Base-by-base conservation (phyloP, 2,329 filamentous ascomycete species). In the Aspergillus calidoustus region DNA sequence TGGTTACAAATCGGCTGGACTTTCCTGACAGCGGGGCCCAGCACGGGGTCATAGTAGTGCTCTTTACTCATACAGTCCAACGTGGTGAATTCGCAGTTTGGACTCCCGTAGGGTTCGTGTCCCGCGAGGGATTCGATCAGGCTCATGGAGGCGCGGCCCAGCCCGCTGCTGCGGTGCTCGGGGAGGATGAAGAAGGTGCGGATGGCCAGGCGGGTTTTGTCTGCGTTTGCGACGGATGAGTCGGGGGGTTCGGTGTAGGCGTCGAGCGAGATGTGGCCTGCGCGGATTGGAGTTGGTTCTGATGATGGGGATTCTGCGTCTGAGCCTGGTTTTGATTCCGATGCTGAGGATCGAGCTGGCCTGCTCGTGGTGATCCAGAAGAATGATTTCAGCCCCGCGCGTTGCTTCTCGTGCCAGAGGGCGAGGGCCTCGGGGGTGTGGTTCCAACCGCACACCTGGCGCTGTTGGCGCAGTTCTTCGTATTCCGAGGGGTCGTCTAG, bases 241-340 rank as follows among this genome's bases (percentile, higher is more conserved):
- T 68, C 66, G 1, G 61, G 55, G 1, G 64, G 63, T 2, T 59
- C 30, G 8, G 64, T 57, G 28, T 66, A 66, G 13, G 67, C 57
- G 43, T 73, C 70, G 28, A 74, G 70, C 1, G 72, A 72, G 31
- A 74, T 72, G 46, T 74, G 72, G 22, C 72, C 72, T 1, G 61
- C 64, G 22, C 64, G 68, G 44, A 69, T 41, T 41, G 34, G 34
- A 3, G 11, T 5, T 38, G 31, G 31, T 11, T 38, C 9, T 38
- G 30, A 19, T 19, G 30, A 11, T 34, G 31, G 8, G 8, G 31
- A 11, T 38, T 9, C 15, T 4, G 34, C 13, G 11, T 5, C 4
- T 41, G 34, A 41, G 4, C 6, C 25, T 41, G 34, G 1, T 41
- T 15, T 15, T 41, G 34, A 15, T 41, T 41, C 13, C 2, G 34